Base-by-base conservation (phyloP, 306 rosid species). In the Cicer bijugum region DNA sequence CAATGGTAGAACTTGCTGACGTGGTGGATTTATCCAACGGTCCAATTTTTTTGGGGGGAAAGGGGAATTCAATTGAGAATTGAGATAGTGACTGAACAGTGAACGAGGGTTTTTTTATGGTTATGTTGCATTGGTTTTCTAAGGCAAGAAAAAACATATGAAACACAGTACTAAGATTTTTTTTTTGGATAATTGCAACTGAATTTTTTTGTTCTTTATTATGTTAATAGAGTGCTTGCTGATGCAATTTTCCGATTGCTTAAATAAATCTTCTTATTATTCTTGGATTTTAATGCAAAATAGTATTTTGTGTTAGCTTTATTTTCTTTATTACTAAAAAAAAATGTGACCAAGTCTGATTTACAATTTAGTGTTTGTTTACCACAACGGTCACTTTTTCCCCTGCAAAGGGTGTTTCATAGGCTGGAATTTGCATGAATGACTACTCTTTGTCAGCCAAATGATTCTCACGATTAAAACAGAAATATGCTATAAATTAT, bases 1-100 rank as follows among this genome's bases (percentile, higher is more conserved):
- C 66, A 64, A 65, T 12, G 73, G 84, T 14, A 84, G 87, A 60
- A 75, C 69, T 75, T 76, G 72, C 46, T 77, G 53, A 55, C 1
- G 35, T 35, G 42, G 47, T 8, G 51, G 62, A 16, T 12, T n/a
- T 12, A 59, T 42, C 64, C 66, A 51, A 71, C 35, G 63, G 55
- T 75, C 35, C 6, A 2, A 0, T 28, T 28, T 35, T 7, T 60
- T 69, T 38, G 39, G 43, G 53, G 71, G 39, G 12, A 57, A 39
- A 9, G 15, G 35, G 47, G n/a, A 7, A 46, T 55, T 76, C 11
- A 45, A 55, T 75, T 33, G 9, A 8, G 51, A 45, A 55, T 75
- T 33, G 9, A 8, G 51, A 38, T 42, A 33, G 44, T 47, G 62
- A 68, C 28, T 68, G 43, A 28, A 67, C 17, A 57, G 63, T 23